Base-by-base conservation (phyloP, 306 rosid genomes). In the barrel medic (Medicago truncatula) region DNA sequence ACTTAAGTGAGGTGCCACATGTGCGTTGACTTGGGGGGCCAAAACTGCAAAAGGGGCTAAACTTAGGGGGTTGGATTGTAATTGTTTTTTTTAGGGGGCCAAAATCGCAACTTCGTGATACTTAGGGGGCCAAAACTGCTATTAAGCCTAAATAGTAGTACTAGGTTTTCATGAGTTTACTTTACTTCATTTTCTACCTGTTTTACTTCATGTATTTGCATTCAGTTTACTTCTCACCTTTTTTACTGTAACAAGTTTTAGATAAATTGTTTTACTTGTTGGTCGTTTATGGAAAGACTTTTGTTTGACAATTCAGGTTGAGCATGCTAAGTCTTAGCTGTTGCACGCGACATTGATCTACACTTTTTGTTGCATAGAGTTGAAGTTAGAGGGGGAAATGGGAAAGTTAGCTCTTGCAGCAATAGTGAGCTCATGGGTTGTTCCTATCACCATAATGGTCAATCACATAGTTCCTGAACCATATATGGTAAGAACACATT, bases 341-440 rank as follows among this genome's bases (percentile, higher is more conserved):
- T 52, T 50, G 83, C 74, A 60, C 14, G 1, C 38, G 76, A 31
- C 64, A 21, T 36, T 15, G 34, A 50, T 49, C 58, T 77, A 31
- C 25, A 23, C 17, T 9, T 59, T 80, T 64, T 67, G 56, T 47
- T 60, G 12, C 43, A 25, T 12, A 65, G 71, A 71, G n/a, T 23
- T 70, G 23, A 8, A 41, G 23, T 71, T 59, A 25, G 58, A 74
- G 69, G 34, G 70, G 70, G 71, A 73, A 50, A 95, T 90, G 99
- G 97, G 97, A 2, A 88, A 82, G 67, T 5, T 88, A 38, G 85
- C 85, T 23, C 91, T 87, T 63, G 96, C 96, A 18, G 76, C 70
- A 62, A 86, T 92, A n/a, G 91, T 90, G 75, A 90, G 91, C 85
- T 81, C 85, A 77, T 96, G 98, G 93, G 82, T 86, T 76, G 23